Percentiles rank a stretch among this genome's conserved stretches.
These are phyloP conservation scores for Stachybotrys chartarum DNA, from an alignment of 2,329 filamentous ascomycete species.

Conservation along the genomic window DNA sequence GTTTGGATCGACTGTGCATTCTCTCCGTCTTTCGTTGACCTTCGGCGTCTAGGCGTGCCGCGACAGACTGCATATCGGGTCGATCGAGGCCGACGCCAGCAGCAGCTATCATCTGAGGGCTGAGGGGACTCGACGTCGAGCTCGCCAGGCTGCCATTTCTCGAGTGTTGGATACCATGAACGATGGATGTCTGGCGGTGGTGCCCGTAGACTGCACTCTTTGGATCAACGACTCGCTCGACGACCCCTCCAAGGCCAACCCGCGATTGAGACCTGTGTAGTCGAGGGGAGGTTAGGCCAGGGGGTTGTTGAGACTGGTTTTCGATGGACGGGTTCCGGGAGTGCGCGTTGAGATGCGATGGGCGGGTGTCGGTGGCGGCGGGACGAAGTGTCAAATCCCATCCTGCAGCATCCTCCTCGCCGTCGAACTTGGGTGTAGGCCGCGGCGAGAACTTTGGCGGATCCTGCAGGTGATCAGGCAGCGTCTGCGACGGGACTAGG, in stretches of 20 bases:
- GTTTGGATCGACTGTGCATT: conserved; percentile 60
- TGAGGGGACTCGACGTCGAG: conserved; percentile 75
- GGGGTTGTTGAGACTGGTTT: conserved; percentile 32
- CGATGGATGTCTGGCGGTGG: conserved; percentile 93
- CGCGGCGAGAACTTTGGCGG: conserved; percentile 44
- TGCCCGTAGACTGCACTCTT: conserved; percentile 65
- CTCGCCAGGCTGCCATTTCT: conserved; percentile 83
- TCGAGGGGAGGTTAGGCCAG: conserved; percentile 26
- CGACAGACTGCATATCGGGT: conserved; percentile 40
- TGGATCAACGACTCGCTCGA: conserved; percentile 47
- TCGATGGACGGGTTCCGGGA: conserved; percentile 54
- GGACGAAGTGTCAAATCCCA: conserved; percentile 48
- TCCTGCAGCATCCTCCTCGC: conserved; percentile 42
- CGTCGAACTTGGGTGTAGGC: conserved; percentile 43
- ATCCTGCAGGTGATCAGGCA: conserved; percentile 48
- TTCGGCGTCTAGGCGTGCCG: conserved; percentile 38
- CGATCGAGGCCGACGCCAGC: conserved; percentile 51
- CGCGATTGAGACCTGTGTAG: conserved; percentile 34
- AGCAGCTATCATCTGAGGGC: conserved; percentile 75
- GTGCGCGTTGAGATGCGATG: conserved; percentile 36
- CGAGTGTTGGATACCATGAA: conserved; percentile 90
- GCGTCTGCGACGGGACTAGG: conserved; percentile 52
- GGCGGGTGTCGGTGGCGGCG: conserved; percentile 27
- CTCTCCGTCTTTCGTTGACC: conserved; percentile 50
- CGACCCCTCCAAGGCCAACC: conserved; percentile 30